These are phyloP conservation scores for Marchantia polymorpha DNA, from an alignment of 225 moss, liverwort and hornwort species.

Conservation along the genomic window DNA sequence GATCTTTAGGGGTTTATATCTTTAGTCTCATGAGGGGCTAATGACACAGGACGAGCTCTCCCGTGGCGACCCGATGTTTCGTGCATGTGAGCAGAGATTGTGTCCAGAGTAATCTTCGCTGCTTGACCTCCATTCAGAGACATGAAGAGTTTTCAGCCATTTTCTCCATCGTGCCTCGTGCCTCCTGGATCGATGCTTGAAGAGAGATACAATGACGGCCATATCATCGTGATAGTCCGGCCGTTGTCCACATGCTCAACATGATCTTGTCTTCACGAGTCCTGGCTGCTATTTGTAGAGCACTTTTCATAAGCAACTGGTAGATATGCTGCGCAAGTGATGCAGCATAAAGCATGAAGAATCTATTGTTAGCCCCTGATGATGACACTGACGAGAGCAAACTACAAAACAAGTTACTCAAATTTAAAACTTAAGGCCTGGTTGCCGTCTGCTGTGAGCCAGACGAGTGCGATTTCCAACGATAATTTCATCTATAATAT, in stretches of 20 bases:
- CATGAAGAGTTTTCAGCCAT: slow-evolving; percentile 40
- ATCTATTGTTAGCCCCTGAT: too few relatives aligned
- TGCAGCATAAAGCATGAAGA: not conserved
- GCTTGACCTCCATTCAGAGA: slow-evolving; percentile 46
- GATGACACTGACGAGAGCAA: not conserved
- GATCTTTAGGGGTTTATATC: too few relatives aligned
- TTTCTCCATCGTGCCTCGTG: slow-evolving; percentile 3
- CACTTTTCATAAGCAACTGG: slow-evolving; percentile 35
- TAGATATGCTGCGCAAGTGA: slow-evolving; percentile 34
- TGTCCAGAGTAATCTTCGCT: slow-evolving; percentile 30
- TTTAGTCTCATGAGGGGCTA: slow-evolving; percentile 8
- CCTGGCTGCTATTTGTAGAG: slow-evolving; percentile 39
- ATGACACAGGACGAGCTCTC: not conserved
- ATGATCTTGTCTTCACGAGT: slow-evolving; percentile 39
- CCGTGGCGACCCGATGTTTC: slow-evolving; percentile 11
- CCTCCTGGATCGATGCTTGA: slow-evolving; percentile 29
- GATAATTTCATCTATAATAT: too few relatives aligned
- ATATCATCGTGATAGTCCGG: slow-evolving; percentile 46
- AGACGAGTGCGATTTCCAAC: too few relatives aligned
- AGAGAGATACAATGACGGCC: slow-evolving; percentile 49
- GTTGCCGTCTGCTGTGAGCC: too few relatives aligned
- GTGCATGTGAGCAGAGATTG: slow-evolving; percentile 33
- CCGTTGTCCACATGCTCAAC: slow-evolving; percentile 41
- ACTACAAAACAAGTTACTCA: not conserved
- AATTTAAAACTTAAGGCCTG: too few relatives aligned